phyloP scores from a whole-genome alignment of 1,284 basidiomycete genomes.

The Lentinus polychrous region DNA sequence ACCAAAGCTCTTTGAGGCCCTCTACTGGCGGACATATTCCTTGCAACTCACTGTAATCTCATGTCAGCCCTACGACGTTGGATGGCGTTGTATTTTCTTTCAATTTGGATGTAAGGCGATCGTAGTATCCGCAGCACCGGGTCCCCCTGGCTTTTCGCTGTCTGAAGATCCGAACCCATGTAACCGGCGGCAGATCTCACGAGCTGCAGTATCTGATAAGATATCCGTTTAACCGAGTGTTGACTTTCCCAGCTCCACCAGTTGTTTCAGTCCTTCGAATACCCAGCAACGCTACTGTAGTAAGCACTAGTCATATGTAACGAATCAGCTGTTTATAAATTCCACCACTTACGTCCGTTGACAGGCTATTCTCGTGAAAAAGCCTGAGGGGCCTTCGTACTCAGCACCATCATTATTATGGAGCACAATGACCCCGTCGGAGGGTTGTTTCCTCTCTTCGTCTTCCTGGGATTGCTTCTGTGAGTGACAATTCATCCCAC shows the following conservation, averaged over 20 bases:
- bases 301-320: conserved; percentile 1
- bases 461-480: conserved; percentile 39
- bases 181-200: conserved; percentile 5
- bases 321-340: conserved; percentile 12
- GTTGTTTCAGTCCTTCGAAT: not conserved
- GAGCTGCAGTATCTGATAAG: conserved; percentile 15
- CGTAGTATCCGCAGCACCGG: too few species aligned
- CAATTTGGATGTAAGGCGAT: too few species aligned
- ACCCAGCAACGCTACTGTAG: not conserved
- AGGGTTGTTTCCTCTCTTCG: conserved; percentile 19
- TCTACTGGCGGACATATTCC: too few species aligned
- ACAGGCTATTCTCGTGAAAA: too few species aligned
- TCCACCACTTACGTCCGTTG: too few species aligned
- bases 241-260: not conserved
- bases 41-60: too few species aligned
- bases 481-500: conserved; percentile 20
- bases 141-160: too few species aligned
- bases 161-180: too few species aligned
- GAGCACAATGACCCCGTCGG: not conserved
- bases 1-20: too few species aligned
- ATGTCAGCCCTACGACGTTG: too few species aligned
- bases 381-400: too few species aligned
- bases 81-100: too few species aligned
- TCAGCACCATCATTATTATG: not conserved
- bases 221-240: conserved; percentile 1